Evolutionary conservation across 306 rosid genomes (phyloP).

Genomic region (Prunus armeniaca): DNA sequence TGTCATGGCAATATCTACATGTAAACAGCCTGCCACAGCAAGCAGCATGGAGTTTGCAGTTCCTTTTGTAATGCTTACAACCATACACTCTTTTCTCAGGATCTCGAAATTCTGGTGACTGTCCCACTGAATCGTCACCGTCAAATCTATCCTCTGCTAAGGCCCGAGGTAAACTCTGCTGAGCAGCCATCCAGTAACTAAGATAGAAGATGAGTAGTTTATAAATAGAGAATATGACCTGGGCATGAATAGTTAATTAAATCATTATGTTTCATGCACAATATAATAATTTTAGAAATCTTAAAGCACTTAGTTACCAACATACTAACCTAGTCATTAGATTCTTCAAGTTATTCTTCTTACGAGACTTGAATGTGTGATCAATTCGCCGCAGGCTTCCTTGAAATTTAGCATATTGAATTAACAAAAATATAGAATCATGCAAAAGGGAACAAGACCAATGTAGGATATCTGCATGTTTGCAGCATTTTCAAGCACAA

Average conservation of each 20-base stretch:
- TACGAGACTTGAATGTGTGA: constrained; percentile 68
- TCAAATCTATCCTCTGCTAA: constrained; percentile 39
- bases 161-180: constrained; percentile 59
- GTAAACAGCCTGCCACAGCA: constrained; percentile 88
- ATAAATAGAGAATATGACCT: constrained; percentile 12
- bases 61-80: constrained; percentile 90
- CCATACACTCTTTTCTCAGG: constrained; percentile 62
- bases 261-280: neutral
- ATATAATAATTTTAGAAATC: neutral
- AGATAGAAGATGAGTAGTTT: constrained; percentile 21
- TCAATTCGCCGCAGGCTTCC: constrained; percentile 57
- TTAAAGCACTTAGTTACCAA: constrained; percentile 7
- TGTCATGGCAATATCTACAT: constrained; percentile 89
- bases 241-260: neutral
- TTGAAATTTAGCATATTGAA: constrained; percentile 46
- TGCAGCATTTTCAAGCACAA: neutral
- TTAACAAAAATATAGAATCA: constrained; percentile 18
- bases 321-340: constrained; percentile 71
- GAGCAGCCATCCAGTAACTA: constrained; percentile 90
- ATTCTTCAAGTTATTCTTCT: constrained; percentile 72
- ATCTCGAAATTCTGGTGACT: constrained; percentile 60
- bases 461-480: neutral
- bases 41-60: constrained; percentile 84
- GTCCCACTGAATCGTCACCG: constrained; percentile 49
- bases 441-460: constrained; percentile 5